Evolutionary conservation across 306 rosid genomes (phyloP).

Genomic region (Dalbergia cochinchinensis): DNA sequence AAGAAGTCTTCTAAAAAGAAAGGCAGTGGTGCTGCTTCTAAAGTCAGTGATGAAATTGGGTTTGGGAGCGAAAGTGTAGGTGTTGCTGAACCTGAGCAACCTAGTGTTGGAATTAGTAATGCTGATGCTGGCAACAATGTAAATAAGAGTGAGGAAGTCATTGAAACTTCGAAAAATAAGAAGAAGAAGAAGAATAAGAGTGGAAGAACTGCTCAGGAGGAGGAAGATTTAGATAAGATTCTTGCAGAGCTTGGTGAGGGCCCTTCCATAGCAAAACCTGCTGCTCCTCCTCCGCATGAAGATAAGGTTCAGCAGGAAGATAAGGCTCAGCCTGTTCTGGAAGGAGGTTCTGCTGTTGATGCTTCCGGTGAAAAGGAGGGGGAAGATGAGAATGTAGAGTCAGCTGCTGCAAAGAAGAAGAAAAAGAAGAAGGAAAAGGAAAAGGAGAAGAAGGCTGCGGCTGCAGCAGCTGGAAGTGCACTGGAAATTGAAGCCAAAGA

Average conservation of each 20-base stretch:
- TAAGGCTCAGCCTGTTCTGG: slow-evolving; percentile 65
- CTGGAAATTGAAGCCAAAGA: slow-evolving; percentile 57
- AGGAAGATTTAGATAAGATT: slow-evolving; percentile 92
- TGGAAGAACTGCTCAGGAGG: slow-evolving; percentile 96
- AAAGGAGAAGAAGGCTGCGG: slow-evolving; percentile 80
- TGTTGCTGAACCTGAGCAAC: slow-evolving; percentile 55
- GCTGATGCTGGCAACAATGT: slow-evolving; percentile 47
- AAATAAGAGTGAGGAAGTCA: slow-evolving; percentile 64
- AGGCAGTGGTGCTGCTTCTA: slow-evolving; percentile 48
- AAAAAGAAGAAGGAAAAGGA: slow-evolving; percentile 91
- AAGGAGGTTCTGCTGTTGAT: slow-evolving; percentile 52
- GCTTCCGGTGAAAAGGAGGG: slow-evolving; percentile 72
- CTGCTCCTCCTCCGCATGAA: slow-evolving; percentile 56
- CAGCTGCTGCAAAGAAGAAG: slow-evolving; percentile 98
- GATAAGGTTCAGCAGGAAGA: slow-evolving; percentile 58
- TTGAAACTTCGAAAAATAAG: slow-evolving; percentile 77
- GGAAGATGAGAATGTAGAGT: slow-evolving; percentile 80
- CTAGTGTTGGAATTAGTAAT: slow-evolving; percentile 47
- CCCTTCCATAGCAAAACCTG: slow-evolving; percentile 54
- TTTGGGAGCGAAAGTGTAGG: slow-evolving; percentile 53
- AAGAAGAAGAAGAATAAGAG: slow-evolving; percentile 96
- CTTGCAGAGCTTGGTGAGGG: slow-evolving; percentile 94
- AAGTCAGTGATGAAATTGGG: slow-evolving; percentile 55
- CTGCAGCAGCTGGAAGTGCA: slow-evolving; percentile 58
- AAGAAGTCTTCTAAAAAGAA: slow-evolving; percentile 92